Conservation (phyloP, 108 stramenopile genomes). For the Conticribra weissflogii region DNA sequence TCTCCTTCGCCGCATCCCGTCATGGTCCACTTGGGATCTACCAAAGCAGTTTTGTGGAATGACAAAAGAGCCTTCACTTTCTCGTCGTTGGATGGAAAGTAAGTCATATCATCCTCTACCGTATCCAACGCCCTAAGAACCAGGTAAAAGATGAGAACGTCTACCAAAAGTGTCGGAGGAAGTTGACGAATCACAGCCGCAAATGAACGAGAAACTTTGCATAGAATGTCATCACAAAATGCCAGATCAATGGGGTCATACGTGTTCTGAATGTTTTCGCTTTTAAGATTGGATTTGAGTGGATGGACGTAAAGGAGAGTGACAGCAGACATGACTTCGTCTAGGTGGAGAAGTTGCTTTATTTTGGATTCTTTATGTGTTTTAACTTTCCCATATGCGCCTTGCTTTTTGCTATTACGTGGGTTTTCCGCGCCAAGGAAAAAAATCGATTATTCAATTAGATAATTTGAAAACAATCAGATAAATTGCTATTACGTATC, state of each 20-base stretch:
- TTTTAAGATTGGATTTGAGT: conserved; percentile 79
- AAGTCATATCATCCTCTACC: conserved; percentile 98
- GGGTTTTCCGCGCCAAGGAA: no score
- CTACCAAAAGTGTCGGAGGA: conserved; percentile 82
- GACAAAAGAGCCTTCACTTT: conserved; percentile 84
- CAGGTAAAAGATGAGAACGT: conserved; percentile 96
- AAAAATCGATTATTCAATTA: no score
- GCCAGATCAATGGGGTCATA: conserved; percentile 71
- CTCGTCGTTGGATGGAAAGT: conserved; percentile 74
- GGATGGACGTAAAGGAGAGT: conserved; percentile 78
- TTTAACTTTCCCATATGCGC: conserved; percentile 97
- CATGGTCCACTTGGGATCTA: conserved; percentile 86
- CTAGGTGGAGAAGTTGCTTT: conserved; percentile 82
- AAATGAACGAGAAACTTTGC: conserved; percentile 96
- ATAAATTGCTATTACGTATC: no score
- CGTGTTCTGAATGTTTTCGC: conserved; percentile 55
- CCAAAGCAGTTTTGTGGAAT: conserved; percentile 90
- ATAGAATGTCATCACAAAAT: conserved; percentile 96
- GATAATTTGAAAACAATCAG: no score
- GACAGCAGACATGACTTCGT: conserved; percentile 91
- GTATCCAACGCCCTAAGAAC: conserved; percentile 97
- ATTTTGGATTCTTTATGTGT: conserved; percentile 90
- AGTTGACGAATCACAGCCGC: conserved; percentile 98
- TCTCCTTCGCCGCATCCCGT: conserved; percentile 95
- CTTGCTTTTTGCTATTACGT: conserved; percentile 98